Evolutionary conservation across 768 basidiomycete species (phyloP), one percentile per base, ranked within the genome.

Genomic region (Mycena leptocephala): DNA sequence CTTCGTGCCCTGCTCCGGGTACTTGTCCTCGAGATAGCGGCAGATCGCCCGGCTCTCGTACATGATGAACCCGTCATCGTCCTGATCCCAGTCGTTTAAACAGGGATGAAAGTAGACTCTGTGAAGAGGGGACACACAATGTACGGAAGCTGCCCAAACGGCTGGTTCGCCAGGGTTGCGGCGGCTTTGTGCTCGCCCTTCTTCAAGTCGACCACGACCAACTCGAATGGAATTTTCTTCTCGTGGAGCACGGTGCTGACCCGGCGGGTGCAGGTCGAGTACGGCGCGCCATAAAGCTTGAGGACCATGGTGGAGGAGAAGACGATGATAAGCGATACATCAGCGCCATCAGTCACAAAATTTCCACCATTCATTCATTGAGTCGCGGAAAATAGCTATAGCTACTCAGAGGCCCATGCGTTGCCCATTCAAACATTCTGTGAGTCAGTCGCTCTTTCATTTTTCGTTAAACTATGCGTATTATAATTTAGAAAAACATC

Each of bases 231-330:
- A 14, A 93, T 82, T 2, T 85, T 73, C 77, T 89, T 88, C 80
- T 92, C 91, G 70, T 85, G 82, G 71, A 87, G 84, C 18, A 90
- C 78, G 56, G 83, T 66, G 3, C 84, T 87, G 14, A 90, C 90
- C 35, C 90, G 85, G 14, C 83, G 83, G 7, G 90, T 88, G 83
- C 85, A 89, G 28, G 90, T 89, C 9, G 92, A 91, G 5, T 35
- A 18, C 0, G 83, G 62, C n/a, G 73, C 78, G 14, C 88, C 89
- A 67, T 88, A 85, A 18, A 91, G 85, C 76, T 88, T 89, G 75
- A 90, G 78, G 33, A 86, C 85, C 89, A 90, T 90, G 5, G 41
- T 46, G 28, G n/a, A 51, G 6, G 48, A 9, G n/a, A 26, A 9
- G 24, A 18, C 16, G 18, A 6, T 18, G 16, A 8, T 18, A 41